Percentiles rank a stretch among this genome's conserved stretches.
phyloP scores from a whole-genome alignment of 306 rosid genomes.

The Myrica gale region DNA sequence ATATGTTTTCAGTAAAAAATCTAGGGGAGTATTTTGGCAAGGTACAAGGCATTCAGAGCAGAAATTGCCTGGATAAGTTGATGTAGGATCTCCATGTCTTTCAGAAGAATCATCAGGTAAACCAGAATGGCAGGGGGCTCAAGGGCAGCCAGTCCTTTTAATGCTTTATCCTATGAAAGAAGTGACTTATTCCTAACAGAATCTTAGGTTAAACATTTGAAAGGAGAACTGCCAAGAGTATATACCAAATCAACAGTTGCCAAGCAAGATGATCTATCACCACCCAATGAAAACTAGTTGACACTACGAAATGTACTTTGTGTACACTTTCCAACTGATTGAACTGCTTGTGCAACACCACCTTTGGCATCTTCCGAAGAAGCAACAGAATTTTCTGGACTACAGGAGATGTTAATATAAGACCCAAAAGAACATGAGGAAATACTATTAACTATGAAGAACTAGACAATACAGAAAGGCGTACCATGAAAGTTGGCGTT shows the following conservation, averaged over 20 bases:
- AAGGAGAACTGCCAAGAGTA: constrained; percentile 12
- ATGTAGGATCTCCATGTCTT: constrained; percentile 35
- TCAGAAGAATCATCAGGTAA: constrained; percentile 42
- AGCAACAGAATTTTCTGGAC: constrained; percentile 45
- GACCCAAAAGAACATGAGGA: constrained; percentile 18
- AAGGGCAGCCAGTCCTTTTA: constrained; percentile 64
- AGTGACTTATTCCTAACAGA: constrained; percentile 16
- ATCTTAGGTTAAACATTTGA: neutral
- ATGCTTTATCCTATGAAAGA: constrained; percentile 68
- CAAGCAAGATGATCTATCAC: constrained; percentile 50
- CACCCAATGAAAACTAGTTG: constrained; percentile 63
- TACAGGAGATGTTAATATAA: constrained; percentile 32
- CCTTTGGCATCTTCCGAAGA: constrained; percentile 32
- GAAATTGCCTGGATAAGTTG: constrained; percentile 42
- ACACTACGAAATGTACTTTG: constrained; percentile 77
- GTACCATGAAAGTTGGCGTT: constrained; percentile 50
- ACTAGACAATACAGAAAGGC: constrained; percentile 18
- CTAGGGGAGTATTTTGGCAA: constrained; percentile 78
- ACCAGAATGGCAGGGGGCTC: constrained; percentile 38
- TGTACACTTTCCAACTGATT: constrained; percentile 51
- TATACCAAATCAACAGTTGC: constrained; percentile 76
- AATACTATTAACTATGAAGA: neutral
- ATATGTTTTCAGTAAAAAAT: constrained; percentile 81
- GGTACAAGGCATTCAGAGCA: constrained; percentile 45
- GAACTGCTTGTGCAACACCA: constrained; percentile 35